A percentile compares a stretch with the other conserved stretches of the same genome.
Evolutionary conservation across 148 eudicot genomes (phyloP).

Genomic region (Rheum nobile): DNA sequence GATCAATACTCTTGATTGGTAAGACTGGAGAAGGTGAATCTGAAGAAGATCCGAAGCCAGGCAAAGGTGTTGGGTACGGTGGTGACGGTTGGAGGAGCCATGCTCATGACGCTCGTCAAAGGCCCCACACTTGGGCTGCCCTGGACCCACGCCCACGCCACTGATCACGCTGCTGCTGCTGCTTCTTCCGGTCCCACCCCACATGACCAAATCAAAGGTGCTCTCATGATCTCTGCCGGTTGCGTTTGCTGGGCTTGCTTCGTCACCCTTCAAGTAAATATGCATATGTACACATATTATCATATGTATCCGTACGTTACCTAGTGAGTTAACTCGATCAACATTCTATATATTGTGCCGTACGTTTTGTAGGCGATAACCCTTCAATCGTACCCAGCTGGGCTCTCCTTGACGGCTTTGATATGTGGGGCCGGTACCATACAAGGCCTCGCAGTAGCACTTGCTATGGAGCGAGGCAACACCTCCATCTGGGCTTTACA

Average conservation of each 20-base stretch:
- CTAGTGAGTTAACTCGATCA: not conserved
- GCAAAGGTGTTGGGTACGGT: conserved; percentile 4
- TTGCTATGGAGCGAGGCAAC: conserved; percentile 39
- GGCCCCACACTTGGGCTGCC: not conserved
- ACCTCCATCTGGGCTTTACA: conserved; percentile 49
- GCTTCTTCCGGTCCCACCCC: not conserved
- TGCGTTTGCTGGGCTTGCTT: conserved; percentile 47
- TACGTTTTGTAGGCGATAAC: conserved; percentile 57
- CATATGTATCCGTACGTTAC: not conserved
- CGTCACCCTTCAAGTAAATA: conserved; percentile 13
- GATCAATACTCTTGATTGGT: not conserved
- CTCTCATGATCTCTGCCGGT: conserved; percentile 46
- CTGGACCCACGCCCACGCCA: not conserved
- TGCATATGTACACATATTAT: not conserved
- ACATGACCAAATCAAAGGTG: conserved; percentile 51
- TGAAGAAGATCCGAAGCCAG: conserved; percentile 4
- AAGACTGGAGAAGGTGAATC: conserved; percentile 11
- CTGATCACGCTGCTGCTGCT: not conserved
- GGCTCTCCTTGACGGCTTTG: conserved; percentile 55
- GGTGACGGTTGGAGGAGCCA: conserved; percentile 8
- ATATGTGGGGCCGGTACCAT: conserved; percentile 55
- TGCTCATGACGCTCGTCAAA: conserved; percentile 2
- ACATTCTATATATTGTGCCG: not conserved
- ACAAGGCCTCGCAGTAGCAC: conserved; percentile 41
- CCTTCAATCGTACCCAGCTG: conserved; percentile 66